phyloP scores from a whole-genome alignment of 495 filamentous ascomycete genomes.

The Xylaria nigripes region DNA sequence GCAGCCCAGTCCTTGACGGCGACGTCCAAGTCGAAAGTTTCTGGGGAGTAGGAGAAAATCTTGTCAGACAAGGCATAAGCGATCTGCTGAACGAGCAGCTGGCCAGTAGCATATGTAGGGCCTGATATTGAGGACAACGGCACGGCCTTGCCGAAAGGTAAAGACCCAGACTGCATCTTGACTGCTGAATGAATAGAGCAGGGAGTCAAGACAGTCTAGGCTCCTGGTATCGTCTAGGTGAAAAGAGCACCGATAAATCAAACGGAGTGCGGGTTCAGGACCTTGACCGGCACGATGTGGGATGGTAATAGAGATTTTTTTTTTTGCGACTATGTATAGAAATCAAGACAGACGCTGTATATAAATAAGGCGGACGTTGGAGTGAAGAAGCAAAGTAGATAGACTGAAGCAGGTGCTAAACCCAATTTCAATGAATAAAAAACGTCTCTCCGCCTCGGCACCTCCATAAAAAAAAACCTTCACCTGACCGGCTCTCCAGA shows the following conservation, averaged over 20 bases:
- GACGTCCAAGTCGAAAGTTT: conserved; percentile 80
- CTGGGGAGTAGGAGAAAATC: conserved; percentile 92
- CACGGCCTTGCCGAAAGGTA: conserved; percentile 55
- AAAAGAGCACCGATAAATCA: not conserved
- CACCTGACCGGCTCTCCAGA: not conserved
- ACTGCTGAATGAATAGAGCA: conserved; percentile 33
- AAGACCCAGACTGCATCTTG: conserved; percentile 48
- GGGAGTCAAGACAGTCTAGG: not conserved
- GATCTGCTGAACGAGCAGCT: conserved; percentile 90
- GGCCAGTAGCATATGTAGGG: conserved; percentile 83
- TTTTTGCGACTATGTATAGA: not conserved
- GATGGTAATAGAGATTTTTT: not conserved
- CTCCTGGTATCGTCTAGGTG: not conserved
- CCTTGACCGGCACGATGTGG: not conserved
- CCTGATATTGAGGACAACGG: conserved; percentile 64
- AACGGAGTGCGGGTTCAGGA: not conserved
- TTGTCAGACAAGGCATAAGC: conserved; percentile 90
- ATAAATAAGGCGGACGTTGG: too few relatives aligned
- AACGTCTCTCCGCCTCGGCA: not conserved
- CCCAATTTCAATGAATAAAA: not conserved
- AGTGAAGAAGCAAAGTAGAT: too few relatives aligned
- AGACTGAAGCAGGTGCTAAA: not conserved
- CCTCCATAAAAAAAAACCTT: not conserved
- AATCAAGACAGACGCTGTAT: not conserved
- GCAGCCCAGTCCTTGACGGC: conserved; percentile 69